Evolutionary conservation across 2,329 filamentous ascomycete species (phyloP), one percentile per base, ranked within the genome.

Genomic region (Alternaria sp.): DNA sequence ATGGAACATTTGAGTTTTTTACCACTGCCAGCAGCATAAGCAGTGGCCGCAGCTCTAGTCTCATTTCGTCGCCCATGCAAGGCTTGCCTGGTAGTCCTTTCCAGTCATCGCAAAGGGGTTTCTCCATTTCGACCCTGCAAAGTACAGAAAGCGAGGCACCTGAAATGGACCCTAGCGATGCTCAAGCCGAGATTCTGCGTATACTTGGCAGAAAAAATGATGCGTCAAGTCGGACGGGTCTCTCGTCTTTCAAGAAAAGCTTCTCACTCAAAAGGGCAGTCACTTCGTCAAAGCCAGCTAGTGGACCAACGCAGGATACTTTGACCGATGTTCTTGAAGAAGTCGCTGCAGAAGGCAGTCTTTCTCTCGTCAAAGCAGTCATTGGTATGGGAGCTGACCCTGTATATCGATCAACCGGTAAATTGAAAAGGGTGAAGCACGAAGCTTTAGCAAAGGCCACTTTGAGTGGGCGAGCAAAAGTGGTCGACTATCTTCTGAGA

Each of bases 391-490:
- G 60, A 13, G 60, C 60, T 4, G 52, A 62, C 37, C 60, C 60
- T 23, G 14, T 58, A 2, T 60, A 56, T 46, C 52, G 56, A 42
- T 56, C 63, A 3, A 51, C 39, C 21, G 28, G 60, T 13, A 63
- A 51, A 29, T 33, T 58, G 23, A 68, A 66, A 44, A 66, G 58
- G 26, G 45, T 42, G 7, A 65, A 65, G 33, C 60, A 68, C n/a
- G 63, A 66, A 45, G 65, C 65, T 5, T 17, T 68, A 5, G 50
- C 61, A 24, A 65, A 66, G 29, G 65, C 65, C 11, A 65, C 63
- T 21, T 42, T 58, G 7, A 50, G 46, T 31, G 65, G 65, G 21
- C 59, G 61, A 29, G 55, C 61, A 11, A 58, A 50, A 21, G 57
- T 68, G 7, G 61, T 62, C 1, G 63, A 68, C 37, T 65, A 42